Evolutionary conservation across 2,329 filamentous ascomycete genomes (phyloP).

Genomic region (Xylaria sp.): DNA sequence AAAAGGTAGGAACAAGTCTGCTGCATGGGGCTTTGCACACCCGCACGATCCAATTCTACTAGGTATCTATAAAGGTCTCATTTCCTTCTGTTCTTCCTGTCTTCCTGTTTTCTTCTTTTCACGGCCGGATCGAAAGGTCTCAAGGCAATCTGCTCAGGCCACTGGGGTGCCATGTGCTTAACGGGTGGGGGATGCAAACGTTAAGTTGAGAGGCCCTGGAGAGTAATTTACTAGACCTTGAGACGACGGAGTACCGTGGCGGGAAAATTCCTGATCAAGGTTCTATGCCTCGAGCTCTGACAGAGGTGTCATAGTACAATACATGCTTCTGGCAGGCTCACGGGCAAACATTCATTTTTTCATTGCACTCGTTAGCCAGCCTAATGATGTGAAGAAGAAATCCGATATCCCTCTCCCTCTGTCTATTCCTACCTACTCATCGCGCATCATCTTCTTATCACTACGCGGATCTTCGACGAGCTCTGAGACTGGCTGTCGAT

Average conservation of each 20-base stretch:
- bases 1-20: no score
- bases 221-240: no score
- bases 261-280: no score
- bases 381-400: slow-evolving; percentile 21
- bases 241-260: no score
- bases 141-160: slow-evolving; percentile 20
- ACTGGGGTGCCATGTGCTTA: not conserved
- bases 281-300: no score
- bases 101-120: slow-evolving; percentile 23
- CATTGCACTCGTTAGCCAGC: slow-evolving; percentile 17
- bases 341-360: slow-evolving; percentile 22
- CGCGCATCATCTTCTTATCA: slow-evolving; percentile 21
- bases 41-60: not conserved
- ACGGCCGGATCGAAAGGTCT: slow-evolving; percentile 18
- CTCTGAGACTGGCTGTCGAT: slow-evolving; percentile 22
- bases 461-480: slow-evolving; percentile 19
- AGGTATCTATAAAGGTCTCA: slow-evolving; percentile 11
- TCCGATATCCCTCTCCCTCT: slow-evolving; percentile 22
- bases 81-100: slow-evolving; percentile 19
- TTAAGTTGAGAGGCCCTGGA: no score
- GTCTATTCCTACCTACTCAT: slow-evolving; percentile 21
- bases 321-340: slow-evolving; percentile 11
- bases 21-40: no score
- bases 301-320: slow-evolving; percentile 7
- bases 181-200: no score